phyloP scores from a whole-genome alignment of 345 rosid species.

The Linum lewisii region DNA sequence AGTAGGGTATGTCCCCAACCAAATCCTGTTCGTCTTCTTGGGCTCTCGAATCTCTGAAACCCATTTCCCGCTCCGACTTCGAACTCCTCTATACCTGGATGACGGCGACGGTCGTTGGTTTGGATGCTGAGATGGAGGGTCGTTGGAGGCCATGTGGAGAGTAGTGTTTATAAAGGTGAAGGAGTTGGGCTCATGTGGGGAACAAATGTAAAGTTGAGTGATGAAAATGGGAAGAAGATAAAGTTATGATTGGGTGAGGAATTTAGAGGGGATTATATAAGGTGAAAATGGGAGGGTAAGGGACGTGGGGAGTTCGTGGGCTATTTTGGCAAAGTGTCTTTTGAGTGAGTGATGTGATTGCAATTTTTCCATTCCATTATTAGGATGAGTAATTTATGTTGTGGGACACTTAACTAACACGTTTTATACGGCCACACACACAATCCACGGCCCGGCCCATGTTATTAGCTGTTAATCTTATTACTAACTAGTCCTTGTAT shows the following conservation, averaged over 20 bases:
- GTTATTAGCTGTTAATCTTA: too few relatives aligned
- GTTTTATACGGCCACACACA: not conserved
- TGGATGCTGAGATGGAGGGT: not conserved
- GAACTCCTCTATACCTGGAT: slow-evolving; percentile 40
- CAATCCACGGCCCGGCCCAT: too few relatives aligned
- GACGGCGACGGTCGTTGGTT: slow-evolving; percentile 14
- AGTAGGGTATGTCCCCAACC: slow-evolving; percentile 64
- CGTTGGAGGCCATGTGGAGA: not conserved
- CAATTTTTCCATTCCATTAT: not conserved
- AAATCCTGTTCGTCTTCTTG: slow-evolving; percentile 53
- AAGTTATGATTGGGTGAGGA: not conserved
- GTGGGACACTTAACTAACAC: not conserved
- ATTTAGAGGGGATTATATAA: not conserved
- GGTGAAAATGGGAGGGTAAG: not conserved
- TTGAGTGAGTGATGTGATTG: not conserved
- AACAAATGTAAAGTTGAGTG: not conserved
- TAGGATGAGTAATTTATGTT: too few relatives aligned
- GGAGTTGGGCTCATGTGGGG: not conserved
- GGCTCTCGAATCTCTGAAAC: slow-evolving; percentile 81
- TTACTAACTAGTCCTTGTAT: too few relatives aligned
- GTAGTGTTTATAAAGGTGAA: not conserved
- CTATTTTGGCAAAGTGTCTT: not conserved
- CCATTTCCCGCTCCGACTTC: slow-evolving; percentile 68
- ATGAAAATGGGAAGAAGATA: not conserved
- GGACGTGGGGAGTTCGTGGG: not conserved